Percentiles rank a stretch among this genome's conserved stretches.
These are phyloP conservation scores for Leptographium lundbergii DNA, from an alignment of 2,329 filamentous ascomycete species.

Conservation along the genomic window DNA sequence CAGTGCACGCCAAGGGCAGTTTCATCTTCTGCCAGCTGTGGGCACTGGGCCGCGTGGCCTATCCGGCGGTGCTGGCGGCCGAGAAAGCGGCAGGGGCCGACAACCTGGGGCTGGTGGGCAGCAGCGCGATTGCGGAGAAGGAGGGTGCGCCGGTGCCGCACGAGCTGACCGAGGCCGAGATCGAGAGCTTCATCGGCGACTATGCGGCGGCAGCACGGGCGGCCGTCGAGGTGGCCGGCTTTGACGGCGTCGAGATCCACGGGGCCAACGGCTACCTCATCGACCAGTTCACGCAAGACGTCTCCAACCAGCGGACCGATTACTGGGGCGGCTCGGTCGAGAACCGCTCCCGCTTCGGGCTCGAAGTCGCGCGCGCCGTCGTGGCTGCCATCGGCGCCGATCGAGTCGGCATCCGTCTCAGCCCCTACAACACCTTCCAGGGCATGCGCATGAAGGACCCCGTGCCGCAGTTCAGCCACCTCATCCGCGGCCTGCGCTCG, in stretches of 20 bases:
- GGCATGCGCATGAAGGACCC: constrained; percentile 46
- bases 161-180: constrained; percentile 28
- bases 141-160: constrained; percentile 14
- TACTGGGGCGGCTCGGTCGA: constrained; percentile 41
- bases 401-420: constrained; percentile 37
- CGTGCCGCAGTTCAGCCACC: constrained; percentile 41
- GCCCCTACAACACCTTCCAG: constrained; percentile 43
- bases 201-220: constrained; percentile 20
- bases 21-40: constrained; percentile 34
- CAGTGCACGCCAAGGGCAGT: constrained; percentile 10
- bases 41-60: constrained; percentile 23
- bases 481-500: constrained; percentile 33
- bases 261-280: constrained; percentile 27
- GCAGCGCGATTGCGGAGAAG: constrained; percentile 27
- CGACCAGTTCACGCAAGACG: constrained; percentile 43
- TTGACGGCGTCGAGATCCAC: constrained; percentile 30
- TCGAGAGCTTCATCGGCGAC: constrained; percentile 19
- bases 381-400: constrained; percentile 35
- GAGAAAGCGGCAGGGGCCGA: constrained; percentile 16
- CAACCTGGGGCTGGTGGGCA: constrained; percentile 11
- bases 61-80: constrained; percentile 14
- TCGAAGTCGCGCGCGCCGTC: constrained; percentile 39
- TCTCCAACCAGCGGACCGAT: constrained; percentile 39
- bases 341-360: constrained; percentile 36
- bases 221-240: constrained; percentile 38